A percentile compares a stretch with the other conserved stretches of the same genome.
phyloP scores from a whole-genome alignment of 2,329 filamentous ascomycete genomes.

The Penicillium griseofulvum region DNA sequence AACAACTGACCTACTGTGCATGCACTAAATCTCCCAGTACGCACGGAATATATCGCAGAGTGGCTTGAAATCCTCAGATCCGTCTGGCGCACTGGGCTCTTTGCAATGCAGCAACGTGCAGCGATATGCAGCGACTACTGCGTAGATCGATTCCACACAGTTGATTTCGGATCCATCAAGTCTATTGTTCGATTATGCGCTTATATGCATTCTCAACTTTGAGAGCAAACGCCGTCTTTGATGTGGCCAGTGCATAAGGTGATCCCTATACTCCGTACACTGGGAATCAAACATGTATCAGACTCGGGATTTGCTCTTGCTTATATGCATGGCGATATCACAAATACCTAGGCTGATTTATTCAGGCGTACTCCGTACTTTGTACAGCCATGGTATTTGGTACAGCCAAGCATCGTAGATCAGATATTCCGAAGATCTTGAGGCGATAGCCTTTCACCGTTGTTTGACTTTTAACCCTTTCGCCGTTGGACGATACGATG shows the following conservation, averaged over 20 bases:
- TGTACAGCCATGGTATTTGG: background rate
- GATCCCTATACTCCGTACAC: background rate
- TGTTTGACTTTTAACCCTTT: conserved; percentile 11
- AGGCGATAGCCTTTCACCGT: conserved; percentile 16
- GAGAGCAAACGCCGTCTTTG: background rate
- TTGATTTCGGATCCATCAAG: conserved; percentile 14
- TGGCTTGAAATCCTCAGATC: conserved; percentile 26
- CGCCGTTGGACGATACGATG: conserved; percentile 20
- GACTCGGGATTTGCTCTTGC: conserved; percentile 3
- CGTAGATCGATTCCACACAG: conserved; percentile 24
- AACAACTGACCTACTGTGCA: conserved; percentile 25
- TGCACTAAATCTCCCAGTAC: conserved; percentile 21
- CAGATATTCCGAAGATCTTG: conserved; percentile 18
- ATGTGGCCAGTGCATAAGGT: conserved; percentile 3
- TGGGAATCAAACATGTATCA: background rate
- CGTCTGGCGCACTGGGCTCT: conserved; percentile 13
- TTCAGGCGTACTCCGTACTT: no score
- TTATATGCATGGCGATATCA: conserved; percentile 10
- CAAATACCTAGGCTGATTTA: background rate
- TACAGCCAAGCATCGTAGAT: conserved; percentile 6
- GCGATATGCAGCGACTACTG: conserved; percentile 15
- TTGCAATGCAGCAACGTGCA: conserved; percentile 18
- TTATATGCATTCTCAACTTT: background rate
- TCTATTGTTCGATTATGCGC: conserved; percentile 9
- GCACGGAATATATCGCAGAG: conserved; percentile 21